Evolutionary conservation across 164 flowering plant genomes (phyloP).

Genomic region (Magnolia kwangsiensis): DNA sequence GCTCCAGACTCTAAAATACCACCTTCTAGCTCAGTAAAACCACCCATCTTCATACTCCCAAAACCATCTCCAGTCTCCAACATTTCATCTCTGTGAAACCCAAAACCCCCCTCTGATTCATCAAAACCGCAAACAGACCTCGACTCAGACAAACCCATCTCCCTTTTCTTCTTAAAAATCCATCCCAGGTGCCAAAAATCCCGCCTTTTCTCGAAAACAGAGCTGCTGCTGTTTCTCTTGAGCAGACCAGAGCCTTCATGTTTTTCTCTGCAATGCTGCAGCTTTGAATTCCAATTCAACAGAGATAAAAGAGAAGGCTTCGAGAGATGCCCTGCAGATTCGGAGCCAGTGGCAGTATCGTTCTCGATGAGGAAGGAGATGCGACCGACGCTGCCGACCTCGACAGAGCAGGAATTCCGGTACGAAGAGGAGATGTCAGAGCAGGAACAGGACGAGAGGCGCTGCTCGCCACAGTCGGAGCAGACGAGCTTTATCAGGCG

Average conservation of each 20-base stretch:
- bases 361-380: slow-evolving; percentile 75
- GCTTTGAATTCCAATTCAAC: slow-evolving; percentile 11
- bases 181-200: slow-evolving; percentile 26
- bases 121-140: slow-evolving; percentile 49
- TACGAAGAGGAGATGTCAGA: slow-evolving; percentile 49
- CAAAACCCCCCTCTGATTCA: slow-evolving; percentile 37
- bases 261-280: slow-evolving; percentile 14
- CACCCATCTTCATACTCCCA: slow-evolving; percentile 24
- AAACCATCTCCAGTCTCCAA: slow-evolving; percentile 4
- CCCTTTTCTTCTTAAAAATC: slow-evolving; percentile 5
- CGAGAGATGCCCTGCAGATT: slow-evolving; percentile 6
- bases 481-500: slow-evolving; percentile 66
- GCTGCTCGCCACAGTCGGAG: slow-evolving; percentile 78
- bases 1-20: slow-evolving; percentile 17
- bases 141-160: slow-evolving; percentile 36
- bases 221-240: slow-evolving; percentile 57
- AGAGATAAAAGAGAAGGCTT: not conserved
- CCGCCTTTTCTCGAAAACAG: slow-evolving; percentile 44
- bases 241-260: slow-evolving; percentile 34
- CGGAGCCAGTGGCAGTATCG: slow-evolving; percentile 22
- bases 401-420: slow-evolving; percentile 45
- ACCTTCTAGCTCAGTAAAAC: not conserved
- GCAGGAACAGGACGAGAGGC: slow-evolving; percentile 82
- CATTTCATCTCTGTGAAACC: not conserved
- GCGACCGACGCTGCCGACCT: slow-evolving; percentile 68